Evolutionary conservation across 2,329 filamentous ascomycete species (phyloP).

Genomic region (Echinosphaeria canescens): DNA sequence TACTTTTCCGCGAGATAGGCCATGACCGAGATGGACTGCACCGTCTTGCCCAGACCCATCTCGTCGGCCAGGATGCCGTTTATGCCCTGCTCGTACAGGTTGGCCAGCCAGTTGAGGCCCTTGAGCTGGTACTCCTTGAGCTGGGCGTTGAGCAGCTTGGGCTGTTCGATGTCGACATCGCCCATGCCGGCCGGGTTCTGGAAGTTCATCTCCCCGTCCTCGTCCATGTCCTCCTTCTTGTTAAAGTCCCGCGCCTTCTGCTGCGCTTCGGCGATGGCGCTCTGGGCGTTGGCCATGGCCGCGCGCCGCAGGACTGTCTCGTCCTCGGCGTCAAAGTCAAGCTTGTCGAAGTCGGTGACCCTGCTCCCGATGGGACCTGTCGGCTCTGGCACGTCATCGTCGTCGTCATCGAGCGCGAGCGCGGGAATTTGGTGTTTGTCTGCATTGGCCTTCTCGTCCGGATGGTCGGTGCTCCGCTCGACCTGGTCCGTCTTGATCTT

Average conservation of each 20-base stretch:
- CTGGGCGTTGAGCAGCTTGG: constrained; percentile 79
- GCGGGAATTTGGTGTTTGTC: no score
- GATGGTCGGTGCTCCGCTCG: constrained; percentile 71
- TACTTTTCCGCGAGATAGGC: constrained; percentile 93
- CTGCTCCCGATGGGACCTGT: constrained; percentile 36
- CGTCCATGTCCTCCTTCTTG: constrained; percentile 46
- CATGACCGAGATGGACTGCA: constrained; percentile 99
- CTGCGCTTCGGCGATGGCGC: constrained; percentile 85
- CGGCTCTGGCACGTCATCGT: constrained; percentile 25
- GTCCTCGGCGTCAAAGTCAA: constrained; percentile 92
- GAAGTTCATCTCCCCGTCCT: constrained; percentile 98
- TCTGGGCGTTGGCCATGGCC: constrained; percentile 89
- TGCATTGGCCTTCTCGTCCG: constrained; percentile 40
- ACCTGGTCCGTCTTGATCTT: constrained; percentile 98
- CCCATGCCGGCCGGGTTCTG: constrained; percentile 93
- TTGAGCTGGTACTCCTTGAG: constrained; percentile 98
- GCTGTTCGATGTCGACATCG: constrained; percentile 84
- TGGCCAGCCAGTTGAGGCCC: constrained; percentile 97
- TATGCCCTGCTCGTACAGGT: constrained; percentile 98
- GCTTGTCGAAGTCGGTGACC: constrained; percentile 82
- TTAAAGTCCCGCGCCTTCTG: constrained; percentile 89
- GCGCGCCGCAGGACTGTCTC: constrained; percentile 63
- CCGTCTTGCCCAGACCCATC: constrained; percentile 98
- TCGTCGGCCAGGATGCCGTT: constrained; percentile 97
- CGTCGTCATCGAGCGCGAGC: constrained; percentile 9